Base-by-base conservation (phyloP, 352 stramenopile species). In the Pythium plurisporium region DNA sequence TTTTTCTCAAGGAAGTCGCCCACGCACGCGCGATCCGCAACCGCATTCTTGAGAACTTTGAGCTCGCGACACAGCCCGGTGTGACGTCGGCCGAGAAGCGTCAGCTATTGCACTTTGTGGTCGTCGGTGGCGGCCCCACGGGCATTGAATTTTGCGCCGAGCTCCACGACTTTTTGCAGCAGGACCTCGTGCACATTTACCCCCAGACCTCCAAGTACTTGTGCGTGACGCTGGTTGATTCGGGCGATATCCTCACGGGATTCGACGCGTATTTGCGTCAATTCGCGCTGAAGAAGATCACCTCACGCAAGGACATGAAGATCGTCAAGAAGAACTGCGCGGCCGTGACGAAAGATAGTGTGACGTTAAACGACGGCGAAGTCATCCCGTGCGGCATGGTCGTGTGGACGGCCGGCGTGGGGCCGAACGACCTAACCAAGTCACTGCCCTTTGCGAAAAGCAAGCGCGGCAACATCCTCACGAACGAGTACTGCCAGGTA, bases 1-100 rank as follows among this genome's bases (percentile, higher is more conserved):
- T 97, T 65, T 99, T 99, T 72, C 72, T 99, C 3, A 99, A 99
- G 71, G 90, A 99, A 67, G 73, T 99, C 9, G 76, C 96, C 55
- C 94, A 99, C 74, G 95, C 96, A 5, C 77, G 96, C 31, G 82
- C 65, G 48, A 91, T 94, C 33, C 82, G 84, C 33, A 86, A 86
- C 37, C 69, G 71, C 41, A 91, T 94, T 45, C 65, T 92, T 7
- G 76, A 86, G 55, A 98, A 95, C 69, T 99, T 99, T 65, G 97
- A 99, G 72, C 70, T 87, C 17, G 95, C 96, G 1, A 90, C 91
- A 11, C 88, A 96, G 52, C 90, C 92, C 12, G 90, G 75, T 9
- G 62, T 96, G 5, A 81, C 77, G 2, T 64, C 80, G 3, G 79
- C 82, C n/a, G 91, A 98, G 72, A 91, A 95, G 48, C 59, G 88